Evolutionary conservation across 2,329 filamentous ascomycete species (phyloP), one percentile per base, ranked within the genome.

Genomic region (Coniochaeta prunicola): DNA sequence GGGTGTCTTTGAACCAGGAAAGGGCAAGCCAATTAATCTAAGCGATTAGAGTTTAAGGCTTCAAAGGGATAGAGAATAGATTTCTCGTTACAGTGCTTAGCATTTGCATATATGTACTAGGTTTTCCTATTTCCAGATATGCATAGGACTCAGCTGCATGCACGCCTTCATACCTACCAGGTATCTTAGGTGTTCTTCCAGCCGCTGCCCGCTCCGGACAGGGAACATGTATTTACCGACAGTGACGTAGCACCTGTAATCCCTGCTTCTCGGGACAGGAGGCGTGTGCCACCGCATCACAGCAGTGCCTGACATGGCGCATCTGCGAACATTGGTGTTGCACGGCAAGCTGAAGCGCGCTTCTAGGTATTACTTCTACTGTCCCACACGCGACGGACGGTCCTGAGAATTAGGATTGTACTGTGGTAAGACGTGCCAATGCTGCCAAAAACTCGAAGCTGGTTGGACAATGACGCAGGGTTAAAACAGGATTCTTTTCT

Each of bases 401-500:
- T n/a, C n/a, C n/a, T n/a, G n/a, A n/a, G n/a, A n/a, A 34, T 34
- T 34, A 13, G 31, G 13, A 34, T 34, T 34, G 31, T 34, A 13
- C 7, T 8, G 7, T 7, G 31, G 7, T 8, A 45, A 19, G 40
- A 45, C 40, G 17, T 5, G 38, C 42, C 21, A 48, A 48, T 48
- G 42, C 42, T 28, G 42, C 42, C 19, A 19, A 21, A 50, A 28
- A 50, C n/a, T 21, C 45, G 30, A 50, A 30, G 45, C 45, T 30
- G 45, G 45, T 50, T 50, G 45, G 45, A 50, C 45, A 50, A 50
- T 50, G 45, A 50, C 45, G 45, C 45, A 50, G 45, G 9, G 45
- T 30, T 26, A 8, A 50, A 50, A 50, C 21, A 26, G 45, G 45
- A 50, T 30, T 50, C 15, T 28, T 26, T 50, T 15, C 26, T n/a